Evolutionary conservation across 192 early-diverging fungal genomes (phyloP).

Genomic region (Backusella circina): DNA sequence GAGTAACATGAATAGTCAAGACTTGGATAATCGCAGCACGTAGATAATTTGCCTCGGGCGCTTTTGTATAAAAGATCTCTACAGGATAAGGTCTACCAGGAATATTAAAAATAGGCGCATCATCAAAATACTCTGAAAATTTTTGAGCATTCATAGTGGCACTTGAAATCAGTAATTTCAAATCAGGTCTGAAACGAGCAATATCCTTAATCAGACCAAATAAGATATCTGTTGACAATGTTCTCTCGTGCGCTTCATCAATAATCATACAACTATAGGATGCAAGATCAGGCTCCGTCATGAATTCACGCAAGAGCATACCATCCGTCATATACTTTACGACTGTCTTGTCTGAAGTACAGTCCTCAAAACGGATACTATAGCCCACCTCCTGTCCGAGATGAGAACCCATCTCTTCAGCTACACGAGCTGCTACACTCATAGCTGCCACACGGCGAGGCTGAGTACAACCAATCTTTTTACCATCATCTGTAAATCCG

Average conservation of each 20-base stretch:
- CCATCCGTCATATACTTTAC: constrained; percentile 99
- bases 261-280: constrained; percentile 94
- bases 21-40: constrained; percentile 90
- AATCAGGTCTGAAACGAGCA: constrained; percentile 86
- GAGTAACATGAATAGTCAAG: constrained; percentile 90
- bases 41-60: constrained; percentile 96
- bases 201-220: constrained; percentile 98
- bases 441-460: constrained; percentile 98
- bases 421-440: constrained; percentile 95
- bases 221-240: constrained; percentile 92
- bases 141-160: constrained; percentile 98
- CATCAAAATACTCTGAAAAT: constrained; percentile 95
- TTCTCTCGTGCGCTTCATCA: constrained; percentile 98
- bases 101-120: constrained; percentile 89
- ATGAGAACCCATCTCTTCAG: constrained; percentile 94
- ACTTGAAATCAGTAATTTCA: constrained; percentile 93
- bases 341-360: constrained; percentile 90
- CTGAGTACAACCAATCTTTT: constrained; percentile 95
- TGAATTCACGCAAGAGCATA: constrained; percentile 94
- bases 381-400: constrained; percentile 94
- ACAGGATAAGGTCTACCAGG: constrained; percentile 93
- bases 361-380: constrained; percentile 97
- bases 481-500: constrained; percentile 85
- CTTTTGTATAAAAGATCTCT: constrained; percentile 92
- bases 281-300: constrained; percentile 92